A percentile compares a stretch with the other conserved stretches of the same genome.
These are phyloP conservation scores for Pyricularia sp. DNA, from an alignment of 2,329 filamentous ascomycete genomes.

Conservation along the genomic window DNA sequence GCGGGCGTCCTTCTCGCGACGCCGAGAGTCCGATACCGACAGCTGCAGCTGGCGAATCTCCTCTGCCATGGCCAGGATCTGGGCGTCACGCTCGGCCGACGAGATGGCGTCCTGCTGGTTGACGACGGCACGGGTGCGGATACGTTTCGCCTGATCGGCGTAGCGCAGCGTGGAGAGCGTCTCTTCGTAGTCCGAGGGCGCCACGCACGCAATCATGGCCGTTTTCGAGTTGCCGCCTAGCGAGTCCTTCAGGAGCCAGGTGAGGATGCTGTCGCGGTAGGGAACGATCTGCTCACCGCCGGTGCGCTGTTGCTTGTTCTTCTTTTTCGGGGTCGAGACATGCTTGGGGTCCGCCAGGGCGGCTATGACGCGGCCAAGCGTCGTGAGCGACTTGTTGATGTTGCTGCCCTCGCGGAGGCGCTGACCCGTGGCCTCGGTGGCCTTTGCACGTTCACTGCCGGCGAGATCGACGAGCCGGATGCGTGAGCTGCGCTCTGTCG, in stretches of 20 bases:
- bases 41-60: slow-evolving; percentile 84
- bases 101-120: slow-evolving; percentile 86
- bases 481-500: slow-evolving; percentile 53
- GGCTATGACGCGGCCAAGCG: slow-evolving; percentile 93
- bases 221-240: slow-evolving; percentile 98
- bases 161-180: slow-evolving; percentile 93
- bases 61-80: slow-evolving; percentile 90
- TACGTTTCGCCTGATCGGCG: slow-evolving; percentile 94
- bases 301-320: slow-evolving; percentile 63
- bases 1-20: slow-evolving; percentile 66
- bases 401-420: slow-evolving; percentile 95
- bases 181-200: slow-evolving; percentile 95
- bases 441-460: slow-evolving; percentile 93
- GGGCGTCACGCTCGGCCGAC: slow-evolving; percentile 84
- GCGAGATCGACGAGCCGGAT: slow-evolving; percentile 97
- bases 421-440: slow-evolving; percentile 90
- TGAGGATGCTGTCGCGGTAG: slow-evolving; percentile 93
- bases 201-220: slow-evolving; percentile 98
- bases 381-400: slow-evolving; percentile 95
- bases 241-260: slow-evolving; percentile 95
- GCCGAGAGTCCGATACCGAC: slow-evolving; percentile 54
- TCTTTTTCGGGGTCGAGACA: slow-evolving; percentile 71
- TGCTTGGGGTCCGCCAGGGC: slow-evolving; percentile 64
- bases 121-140: slow-evolving; percentile 99
- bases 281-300: slow-evolving; percentile 73